phyloP scores from a whole-genome alignment of 2,329 filamentous ascomycete species.

The Cercospora zeina region DNA sequence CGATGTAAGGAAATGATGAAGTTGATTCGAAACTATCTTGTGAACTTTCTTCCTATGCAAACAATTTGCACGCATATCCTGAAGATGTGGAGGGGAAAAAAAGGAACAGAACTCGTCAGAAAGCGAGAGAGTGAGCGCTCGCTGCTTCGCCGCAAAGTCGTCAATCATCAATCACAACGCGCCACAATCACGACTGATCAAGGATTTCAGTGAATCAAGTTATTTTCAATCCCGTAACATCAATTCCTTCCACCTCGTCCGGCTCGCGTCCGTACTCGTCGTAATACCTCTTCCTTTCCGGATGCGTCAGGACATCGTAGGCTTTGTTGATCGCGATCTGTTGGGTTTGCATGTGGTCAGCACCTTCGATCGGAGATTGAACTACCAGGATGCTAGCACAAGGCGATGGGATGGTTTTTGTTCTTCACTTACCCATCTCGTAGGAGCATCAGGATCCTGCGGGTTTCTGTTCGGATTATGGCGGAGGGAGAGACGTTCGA shows the following conservation, averaged over 20 bases:
- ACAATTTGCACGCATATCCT: background rate
- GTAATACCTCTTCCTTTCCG: conserved; percentile 28
- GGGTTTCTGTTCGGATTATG: conserved; percentile 30
- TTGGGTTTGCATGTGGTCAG: background rate
- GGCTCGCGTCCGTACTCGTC: conserved; percentile 26
- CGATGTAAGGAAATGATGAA: background rate
- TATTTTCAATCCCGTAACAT: conserved; percentile 23
- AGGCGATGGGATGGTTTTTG: too few relatives aligned
- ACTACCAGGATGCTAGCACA: background rate
- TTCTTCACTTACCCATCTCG: conserved; percentile 23
- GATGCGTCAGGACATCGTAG: conserved; percentile 29
- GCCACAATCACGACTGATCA: background rate
- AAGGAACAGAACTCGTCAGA: background rate
- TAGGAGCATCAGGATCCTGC: conserved; percentile 32
- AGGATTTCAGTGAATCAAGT: background rate
- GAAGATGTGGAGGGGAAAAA: background rate
- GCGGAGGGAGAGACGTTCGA: conserved; percentile 24
- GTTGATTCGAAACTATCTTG: background rate
- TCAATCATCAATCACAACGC: background rate
- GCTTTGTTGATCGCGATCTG: conserved; percentile 31
- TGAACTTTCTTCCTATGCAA: background rate
- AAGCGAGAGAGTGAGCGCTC: background rate
- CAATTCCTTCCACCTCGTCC: conserved; percentile 23
- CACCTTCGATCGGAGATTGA: background rate
- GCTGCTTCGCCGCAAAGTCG: background rate